Conservation (phyloP, 108 stramenopile genomes). For the Cyclotella kingstonii region DNA sequence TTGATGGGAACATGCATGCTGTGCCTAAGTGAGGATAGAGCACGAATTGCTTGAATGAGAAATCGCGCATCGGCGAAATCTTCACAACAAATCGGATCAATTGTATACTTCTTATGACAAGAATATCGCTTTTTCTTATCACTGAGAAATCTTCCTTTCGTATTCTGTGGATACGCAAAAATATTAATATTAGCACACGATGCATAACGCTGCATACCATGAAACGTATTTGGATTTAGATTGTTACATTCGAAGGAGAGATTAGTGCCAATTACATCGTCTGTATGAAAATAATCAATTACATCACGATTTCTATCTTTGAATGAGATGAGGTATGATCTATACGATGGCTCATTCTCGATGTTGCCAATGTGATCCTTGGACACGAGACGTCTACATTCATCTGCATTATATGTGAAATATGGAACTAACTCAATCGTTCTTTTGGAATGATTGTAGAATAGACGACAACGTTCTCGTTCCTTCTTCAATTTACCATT, state of each 20-base stretch:
- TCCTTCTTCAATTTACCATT: background rate
- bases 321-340: constrained; percentile 15
- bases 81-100: constrained; percentile 48
- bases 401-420: background rate
- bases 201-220: constrained; percentile 21
- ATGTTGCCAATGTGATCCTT: background rate
- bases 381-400: background rate
- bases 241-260: constrained; percentile 35
- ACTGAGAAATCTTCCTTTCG: background rate
- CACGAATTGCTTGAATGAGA: constrained; percentile 54
- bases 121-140: constrained; percentile 2
- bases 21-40: constrained; percentile 20
- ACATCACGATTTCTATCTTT: background rate
- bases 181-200: constrained; percentile 51
- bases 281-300: constrained; percentile 24
- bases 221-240: constrained; percentile 17
- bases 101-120: constrained; percentile 53
- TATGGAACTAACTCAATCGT: constrained; percentile 16
- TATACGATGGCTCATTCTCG: constrained; percentile 7
- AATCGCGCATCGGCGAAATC: constrained; percentile 55
- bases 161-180: constrained; percentile 55
- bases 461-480: constrained; percentile 14
- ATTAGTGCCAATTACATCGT: constrained; percentile 31
- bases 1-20: constrained; percentile 9
- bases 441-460: constrained; percentile 10